Base-by-base conservation (phyloP, 2,329 filamentous ascomycete genomes). In the Helotiales sp. region DNA sequence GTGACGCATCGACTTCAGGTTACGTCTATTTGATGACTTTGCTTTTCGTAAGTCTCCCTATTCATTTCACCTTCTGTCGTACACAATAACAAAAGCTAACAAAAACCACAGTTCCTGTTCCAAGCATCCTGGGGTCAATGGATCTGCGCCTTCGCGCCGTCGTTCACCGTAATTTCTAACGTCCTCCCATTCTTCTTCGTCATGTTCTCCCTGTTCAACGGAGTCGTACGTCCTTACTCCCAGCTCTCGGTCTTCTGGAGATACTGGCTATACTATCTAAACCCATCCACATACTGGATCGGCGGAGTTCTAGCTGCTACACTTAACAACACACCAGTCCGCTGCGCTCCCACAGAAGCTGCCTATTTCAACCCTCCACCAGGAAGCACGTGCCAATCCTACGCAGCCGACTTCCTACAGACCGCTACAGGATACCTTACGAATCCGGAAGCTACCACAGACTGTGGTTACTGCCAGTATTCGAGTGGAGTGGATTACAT, bases 71-170 rank as follows among this genome's bases (percentile, higher is more conserved):
- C 34, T 7, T 29, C 36, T 17, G 42, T 57, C 1, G 5, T 19
- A 22, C 12, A 49, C 25, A 33, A 1, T 6, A 22, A 27, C 19
- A 7, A 10, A 53, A 25, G 19, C 54, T 60, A 36, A 54, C 51
- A 40, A 49, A 15, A 8, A 7, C 19, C 22, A 24, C 12, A 63
- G 60, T 91, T 86, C 76, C 72, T 93, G 7, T 93, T 92, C 79
- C 82, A 86, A 71, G 82, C 81, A 30, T 85, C 79, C 64, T 93
- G 87, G 89, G 91, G 88, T 19, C 90, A 92, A 70, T 93, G 89
- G 89, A 91, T 95, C 65, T 89, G 86, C 62, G 90, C 91, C 0
- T 92, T 92, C 72, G 88, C 90, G 0, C 89, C 90, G 0, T 86
- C 80, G 38, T 91, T 91, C 74, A 90, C 88, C 0, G 88, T 91